Conservation (phyloP, 108 stramenopile genomes). For the Bacterosira constricta region DNA sequence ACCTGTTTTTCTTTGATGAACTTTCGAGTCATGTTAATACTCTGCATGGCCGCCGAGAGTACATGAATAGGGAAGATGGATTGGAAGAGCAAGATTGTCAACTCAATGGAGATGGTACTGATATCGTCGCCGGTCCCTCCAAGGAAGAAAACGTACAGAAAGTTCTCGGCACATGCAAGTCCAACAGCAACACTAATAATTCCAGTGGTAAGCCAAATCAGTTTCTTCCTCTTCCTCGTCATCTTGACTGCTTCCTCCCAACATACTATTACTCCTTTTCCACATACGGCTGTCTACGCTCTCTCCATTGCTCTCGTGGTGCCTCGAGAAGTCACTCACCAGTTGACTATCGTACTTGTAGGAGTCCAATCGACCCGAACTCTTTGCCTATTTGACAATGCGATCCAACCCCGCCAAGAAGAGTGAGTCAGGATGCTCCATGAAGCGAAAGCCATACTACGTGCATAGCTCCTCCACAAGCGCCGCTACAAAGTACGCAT, state of each 20-base stretch:
- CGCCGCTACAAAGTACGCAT: constrained; percentile 85
- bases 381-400: constrained; percentile 58
- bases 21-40: constrained; percentile 81
- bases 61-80: constrained; percentile 87
- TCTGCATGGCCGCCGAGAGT: constrained; percentile 88
- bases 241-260: constrained; percentile 1
- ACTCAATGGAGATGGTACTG: constrained; percentile 54
- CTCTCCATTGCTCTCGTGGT: constrained; percentile 40
- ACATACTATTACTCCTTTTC: constrained; percentile 2
- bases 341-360: constrained; percentile 66
- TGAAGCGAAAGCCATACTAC: constrained; percentile 85
- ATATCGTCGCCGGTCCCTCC: constrained; percentile 59
- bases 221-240: constrained; percentile 61
- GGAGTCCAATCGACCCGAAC: constrained; percentile 67
- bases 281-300: constrained; percentile 27
- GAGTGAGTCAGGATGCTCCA: constrained; percentile 86
- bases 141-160: constrained; percentile 87
- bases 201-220: constrained; percentile 84
- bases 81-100: constrained; percentile 77
- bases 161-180: constrained; percentile 89
- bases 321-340: constrained; percentile 43
- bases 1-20: constrained; percentile 70
- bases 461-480: constrained; percentile 86
- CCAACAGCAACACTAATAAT: constrained; percentile 90
- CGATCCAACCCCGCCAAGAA: constrained; percentile 83